Percentiles rank a stretch among this genome's conserved stretches.
Conservation (phyloP, 2,329 filamentous ascomycete species). For the Allantophomopsis lycopodina region DNA sequence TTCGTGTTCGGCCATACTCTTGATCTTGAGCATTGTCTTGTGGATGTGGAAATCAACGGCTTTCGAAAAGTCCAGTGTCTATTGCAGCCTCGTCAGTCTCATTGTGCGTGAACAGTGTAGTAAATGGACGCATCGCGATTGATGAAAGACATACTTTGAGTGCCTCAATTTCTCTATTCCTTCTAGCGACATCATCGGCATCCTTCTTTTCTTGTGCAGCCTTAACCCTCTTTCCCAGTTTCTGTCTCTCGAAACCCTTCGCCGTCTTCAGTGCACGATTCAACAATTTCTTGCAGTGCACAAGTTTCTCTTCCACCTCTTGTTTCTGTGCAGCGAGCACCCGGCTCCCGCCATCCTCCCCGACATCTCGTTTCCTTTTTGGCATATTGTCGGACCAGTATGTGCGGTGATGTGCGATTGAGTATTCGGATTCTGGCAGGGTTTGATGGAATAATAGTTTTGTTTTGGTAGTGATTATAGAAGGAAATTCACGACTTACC, state of each 20-base stretch:
- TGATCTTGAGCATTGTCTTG: conserved; percentile 34
- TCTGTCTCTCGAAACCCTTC: conserved; percentile 68
- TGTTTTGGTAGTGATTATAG: too few relatives aligned
- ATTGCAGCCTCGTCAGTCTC: background rate
- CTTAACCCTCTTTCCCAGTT: conserved; percentile 45
- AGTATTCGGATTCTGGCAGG: too few relatives aligned
- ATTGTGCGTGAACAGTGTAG: too few relatives aligned
- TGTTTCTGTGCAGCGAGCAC: conserved; percentile 21
- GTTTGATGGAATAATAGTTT: too few relatives aligned
- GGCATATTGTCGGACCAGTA: conserved; percentile 24
- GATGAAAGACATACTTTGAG: conserved; percentile 24
- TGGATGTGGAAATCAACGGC: conserved; percentile 31
- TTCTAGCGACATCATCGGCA: conserved; percentile 36
- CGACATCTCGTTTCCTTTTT: conserved; percentile 40
- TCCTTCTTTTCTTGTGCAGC: conserved; percentile 29
- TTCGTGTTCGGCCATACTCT: conserved; percentile 29
- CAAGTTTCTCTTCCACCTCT: conserved; percentile 32
- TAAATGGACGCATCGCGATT: too few relatives aligned
- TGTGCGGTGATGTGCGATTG: too few relatives aligned
- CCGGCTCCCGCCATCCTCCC: conserved; percentile 10
- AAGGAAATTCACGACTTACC: too few relatives aligned
- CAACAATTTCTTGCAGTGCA: conserved; percentile 43
- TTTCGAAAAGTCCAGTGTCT: conserved; percentile 28
- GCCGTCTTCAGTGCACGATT: conserved; percentile 55
- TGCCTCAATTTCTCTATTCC: conserved; percentile 45